A percentile compares a stretch with the other conserved stretches of the same genome.
Evolutionary conservation across 1,284 basidiomycete genomes (phyloP).

Genomic region (Macrocystidia cucumis): DNA sequence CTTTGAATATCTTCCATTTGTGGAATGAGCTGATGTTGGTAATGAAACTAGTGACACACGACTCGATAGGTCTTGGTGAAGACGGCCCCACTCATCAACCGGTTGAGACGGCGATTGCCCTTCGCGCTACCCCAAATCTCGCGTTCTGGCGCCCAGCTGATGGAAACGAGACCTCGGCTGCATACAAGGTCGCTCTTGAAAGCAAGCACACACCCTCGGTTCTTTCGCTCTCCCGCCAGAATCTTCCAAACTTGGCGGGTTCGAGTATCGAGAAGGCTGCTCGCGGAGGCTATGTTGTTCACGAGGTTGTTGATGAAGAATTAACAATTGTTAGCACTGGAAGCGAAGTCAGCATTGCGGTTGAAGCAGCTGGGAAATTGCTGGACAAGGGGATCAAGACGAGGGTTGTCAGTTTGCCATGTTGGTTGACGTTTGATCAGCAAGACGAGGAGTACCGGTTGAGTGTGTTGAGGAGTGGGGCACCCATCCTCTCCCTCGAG

Average conservation of each 20-base stretch:
- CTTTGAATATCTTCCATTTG: slow-evolving; percentile 15
- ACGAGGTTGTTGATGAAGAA: slow-evolving; percentile 72
- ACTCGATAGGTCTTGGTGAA: slow-evolving; percentile 89
- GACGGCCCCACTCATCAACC: slow-evolving; percentile 97
- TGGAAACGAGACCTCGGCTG: slow-evolving; percentile 90
- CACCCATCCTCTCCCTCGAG: slow-evolving; percentile 88
- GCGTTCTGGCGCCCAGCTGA: slow-evolving; percentile 91
- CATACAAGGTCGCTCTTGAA: slow-evolving; percentile 77
- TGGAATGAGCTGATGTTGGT: not conserved
- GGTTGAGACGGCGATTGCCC: slow-evolving; percentile 80
- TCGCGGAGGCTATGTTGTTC: slow-evolving; percentile 87
- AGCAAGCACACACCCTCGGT: slow-evolving; percentile 78
- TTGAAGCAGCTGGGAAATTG: slow-evolving; percentile 80
- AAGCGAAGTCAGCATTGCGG: slow-evolving; percentile 81
- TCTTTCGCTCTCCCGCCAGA: slow-evolving; percentile 85
- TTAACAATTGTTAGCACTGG: slow-evolving; percentile 87
- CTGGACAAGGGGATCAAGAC: slow-evolving; percentile 73
- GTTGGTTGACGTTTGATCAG: slow-evolving; percentile 84
- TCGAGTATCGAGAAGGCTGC: slow-evolving; percentile 81
- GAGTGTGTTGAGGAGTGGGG: slow-evolving; percentile 81
- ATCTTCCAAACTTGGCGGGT: slow-evolving; percentile 87
- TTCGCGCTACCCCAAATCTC: slow-evolving; percentile 87
- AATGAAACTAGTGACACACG: slow-evolving; percentile 63
- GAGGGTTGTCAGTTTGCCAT: slow-evolving; percentile 84
- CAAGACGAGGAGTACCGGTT: slow-evolving; percentile 79